A percentile compares a stretch with the other conserved stretches of the same genome.
Evolutionary conservation across 2,329 filamentous ascomycete genomes (phyloP).

Genomic region (Epichloe sibirici): DNA sequence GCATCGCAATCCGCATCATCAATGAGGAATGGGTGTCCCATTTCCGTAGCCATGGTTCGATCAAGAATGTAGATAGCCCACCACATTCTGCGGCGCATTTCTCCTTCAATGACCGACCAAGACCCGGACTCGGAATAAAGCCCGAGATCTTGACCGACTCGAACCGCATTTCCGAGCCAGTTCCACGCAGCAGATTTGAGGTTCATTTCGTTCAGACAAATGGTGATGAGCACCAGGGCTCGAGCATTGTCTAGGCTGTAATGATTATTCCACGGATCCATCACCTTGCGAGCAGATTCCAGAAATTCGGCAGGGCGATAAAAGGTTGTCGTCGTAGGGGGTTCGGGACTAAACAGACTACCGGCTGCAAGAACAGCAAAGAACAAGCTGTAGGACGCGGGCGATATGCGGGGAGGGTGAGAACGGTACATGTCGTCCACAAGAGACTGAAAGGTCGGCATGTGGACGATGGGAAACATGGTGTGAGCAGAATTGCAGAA

Average conservation of each 20-base stretch:
- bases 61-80: constrained; percentile 91
- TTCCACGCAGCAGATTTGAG: constrained; percentile 74
- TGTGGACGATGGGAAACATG: constrained; percentile 76
- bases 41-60: constrained; percentile 65
- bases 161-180: constrained; percentile 70
- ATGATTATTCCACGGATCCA: constrained; percentile 74
- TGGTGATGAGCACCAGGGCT: constrained; percentile 57
- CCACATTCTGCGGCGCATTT: constrained; percentile 83
- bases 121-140: constrained; percentile 64
- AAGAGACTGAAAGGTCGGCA: constrained; percentile 66
- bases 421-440: constrained; percentile 68
- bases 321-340: constrained; percentile 39
- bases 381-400: constrained; percentile 67
- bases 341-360: constrained; percentile 53
- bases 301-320: constrained; percentile 51
- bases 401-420: constrained; percentile 42
- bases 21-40: constrained; percentile 70
- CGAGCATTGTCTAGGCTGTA: constrained; percentile 66
- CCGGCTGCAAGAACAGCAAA: constrained; percentile 78
- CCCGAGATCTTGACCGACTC: constrained; percentile 72
- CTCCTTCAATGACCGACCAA: constrained; percentile 64
- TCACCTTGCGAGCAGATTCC: constrained; percentile 54
- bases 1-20: constrained; percentile 83
- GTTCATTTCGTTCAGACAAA: constrained; percentile 79
- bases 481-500: constrained; percentile 70